Evolutionary conservation across 768 basidiomycete species (phyloP).

Genomic region (Podaxis rugospora): DNA sequence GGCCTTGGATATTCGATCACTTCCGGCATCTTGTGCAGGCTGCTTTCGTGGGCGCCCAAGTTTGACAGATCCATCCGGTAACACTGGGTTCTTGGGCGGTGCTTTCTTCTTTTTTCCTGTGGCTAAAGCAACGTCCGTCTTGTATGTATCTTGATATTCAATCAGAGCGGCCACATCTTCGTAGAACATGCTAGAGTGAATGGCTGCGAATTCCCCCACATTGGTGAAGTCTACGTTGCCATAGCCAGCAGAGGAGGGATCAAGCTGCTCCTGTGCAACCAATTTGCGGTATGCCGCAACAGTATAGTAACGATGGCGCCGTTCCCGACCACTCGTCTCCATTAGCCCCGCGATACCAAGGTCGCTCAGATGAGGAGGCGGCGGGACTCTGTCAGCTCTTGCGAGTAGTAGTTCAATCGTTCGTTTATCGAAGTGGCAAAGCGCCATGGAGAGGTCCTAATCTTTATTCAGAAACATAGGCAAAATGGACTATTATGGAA

Average conservation of each 20-base stretch:
- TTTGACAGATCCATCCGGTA: slow-evolving; percentile 50
- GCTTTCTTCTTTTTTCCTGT: slow-evolving; percentile 21
- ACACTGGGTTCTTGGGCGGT: slow-evolving; percentile 39
- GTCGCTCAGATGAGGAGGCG: slow-evolving; percentile 71
- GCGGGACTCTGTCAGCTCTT: slow-evolving; percentile 57
- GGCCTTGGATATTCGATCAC: not conserved
- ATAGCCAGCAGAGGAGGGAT: slow-evolving; percentile 41
- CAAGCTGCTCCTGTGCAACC: slow-evolving; percentile 61
- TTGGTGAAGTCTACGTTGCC: slow-evolving; percentile 41
- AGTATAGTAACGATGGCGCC: slow-evolving; percentile 83
- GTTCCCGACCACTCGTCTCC: slow-evolving; percentile 83
- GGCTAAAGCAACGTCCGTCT: slow-evolving; percentile 18
- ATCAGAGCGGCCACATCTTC: slow-evolving; percentile 34
- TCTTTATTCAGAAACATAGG: not conserved
- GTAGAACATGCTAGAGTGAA: slow-evolving; percentile 54
- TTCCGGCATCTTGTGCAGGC: slow-evolving; percentile 12
- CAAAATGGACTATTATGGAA: not conserved
- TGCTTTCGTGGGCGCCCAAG: slow-evolving; percentile 54
- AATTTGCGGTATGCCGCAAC: slow-evolving; percentile 61
- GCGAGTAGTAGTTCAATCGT: slow-evolving; percentile 79
- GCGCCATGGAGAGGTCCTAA: slow-evolving; percentile 58
- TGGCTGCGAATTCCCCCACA: slow-evolving; percentile 50
- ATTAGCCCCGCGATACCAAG: slow-evolving; percentile 65
- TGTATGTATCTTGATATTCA: slow-evolving; percentile 46
- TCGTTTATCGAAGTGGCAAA: slow-evolving; percentile 74